Percentiles rank a stretch among this genome's conserved stretches.
Conservation (phyloP, 345 rosid genomes). For the Viola odorata region DNA sequence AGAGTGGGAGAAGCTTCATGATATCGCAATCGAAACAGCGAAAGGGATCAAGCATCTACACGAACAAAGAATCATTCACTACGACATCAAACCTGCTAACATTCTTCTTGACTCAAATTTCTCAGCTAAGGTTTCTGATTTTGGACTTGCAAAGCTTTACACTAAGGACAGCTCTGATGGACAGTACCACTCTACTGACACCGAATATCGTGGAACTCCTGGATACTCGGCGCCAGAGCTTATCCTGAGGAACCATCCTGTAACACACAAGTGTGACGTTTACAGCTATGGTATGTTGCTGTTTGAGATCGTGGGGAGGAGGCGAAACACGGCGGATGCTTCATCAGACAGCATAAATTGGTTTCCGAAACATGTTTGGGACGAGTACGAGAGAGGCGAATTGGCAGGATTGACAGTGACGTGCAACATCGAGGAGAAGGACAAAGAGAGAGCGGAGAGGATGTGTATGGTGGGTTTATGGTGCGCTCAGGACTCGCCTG, state of each 20-base stretch:
- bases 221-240: slow-evolving; percentile 20
- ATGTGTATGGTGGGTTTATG: slow-evolving; percentile 25
- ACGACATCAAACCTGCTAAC: slow-evolving; percentile 31
- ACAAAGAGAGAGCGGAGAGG: slow-evolving; percentile 22
- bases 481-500: slow-evolving; percentile 31
- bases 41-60: slow-evolving; percentile 24
- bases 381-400: slow-evolving; percentile 7
- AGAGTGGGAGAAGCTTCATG: slow-evolving; percentile 11
- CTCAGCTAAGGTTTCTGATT: slow-evolving; percentile 22
- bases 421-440: slow-evolving; percentile 21
- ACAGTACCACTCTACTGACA: not conserved
- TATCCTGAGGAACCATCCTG: not conserved
- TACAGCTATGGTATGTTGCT: slow-evolving; percentile 28
- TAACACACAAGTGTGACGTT: slow-evolving; percentile 21
- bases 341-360: slow-evolving; percentile 4
- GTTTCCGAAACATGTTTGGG: slow-evolving; percentile 17
- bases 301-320: slow-evolving; percentile 16
- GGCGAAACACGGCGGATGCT: slow-evolving; percentile 9
- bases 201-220: slow-evolving; percentile 8
- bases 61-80: slow-evolving; percentile 22
- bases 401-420: not conserved
- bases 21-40: slow-evolving; percentile 14
- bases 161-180: not conserved
- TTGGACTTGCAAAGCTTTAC: slow-evolving; percentile 23
- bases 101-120: slow-evolving; percentile 17